Evolutionary conservation across 208 protist genomes (phyloP).

Genomic region (Leishmania braziliensis): DNA sequence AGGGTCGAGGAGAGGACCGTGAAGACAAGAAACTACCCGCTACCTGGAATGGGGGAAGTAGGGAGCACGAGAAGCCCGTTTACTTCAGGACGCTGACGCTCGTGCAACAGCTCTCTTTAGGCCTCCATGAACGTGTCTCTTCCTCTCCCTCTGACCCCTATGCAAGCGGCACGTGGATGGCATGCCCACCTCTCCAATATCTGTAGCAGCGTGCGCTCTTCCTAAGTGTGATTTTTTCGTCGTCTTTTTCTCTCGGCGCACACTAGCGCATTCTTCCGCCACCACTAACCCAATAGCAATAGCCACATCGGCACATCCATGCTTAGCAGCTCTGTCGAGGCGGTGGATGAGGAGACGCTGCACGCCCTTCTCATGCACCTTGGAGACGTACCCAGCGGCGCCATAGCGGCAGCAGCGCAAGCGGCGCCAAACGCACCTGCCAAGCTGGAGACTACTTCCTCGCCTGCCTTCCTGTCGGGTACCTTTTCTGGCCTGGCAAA

Average conservation of each 20-base stretch:
- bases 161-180: not conserved
- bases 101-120: not conserved
- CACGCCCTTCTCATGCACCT: slow-evolving; percentile 17
- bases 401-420: not conserved
- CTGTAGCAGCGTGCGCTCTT: not conserved
- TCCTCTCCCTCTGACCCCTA: not conserved
- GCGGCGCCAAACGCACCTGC: not conserved
- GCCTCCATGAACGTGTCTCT: not conserved
- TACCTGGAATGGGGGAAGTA: not conserved
- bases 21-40: too few relatives aligned
- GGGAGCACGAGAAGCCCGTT: not conserved
- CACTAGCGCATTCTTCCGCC: not conserved
- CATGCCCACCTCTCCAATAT: not conserved
- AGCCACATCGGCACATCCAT: not conserved
- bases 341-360: slow-evolving; percentile 26
- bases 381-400: not conserved
- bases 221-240: not conserved
- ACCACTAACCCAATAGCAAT: not conserved
- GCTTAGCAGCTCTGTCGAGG: slow-evolving; percentile 2
- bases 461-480: not conserved
- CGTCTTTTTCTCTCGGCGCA: not conserved
- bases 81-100: not conserved
- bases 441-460: not conserved
- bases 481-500: not conserved
- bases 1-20: not conserved